Base-by-base conservation (phyloP, 2,329 filamentous ascomycete species). In the Xylaria sp. region DNA sequence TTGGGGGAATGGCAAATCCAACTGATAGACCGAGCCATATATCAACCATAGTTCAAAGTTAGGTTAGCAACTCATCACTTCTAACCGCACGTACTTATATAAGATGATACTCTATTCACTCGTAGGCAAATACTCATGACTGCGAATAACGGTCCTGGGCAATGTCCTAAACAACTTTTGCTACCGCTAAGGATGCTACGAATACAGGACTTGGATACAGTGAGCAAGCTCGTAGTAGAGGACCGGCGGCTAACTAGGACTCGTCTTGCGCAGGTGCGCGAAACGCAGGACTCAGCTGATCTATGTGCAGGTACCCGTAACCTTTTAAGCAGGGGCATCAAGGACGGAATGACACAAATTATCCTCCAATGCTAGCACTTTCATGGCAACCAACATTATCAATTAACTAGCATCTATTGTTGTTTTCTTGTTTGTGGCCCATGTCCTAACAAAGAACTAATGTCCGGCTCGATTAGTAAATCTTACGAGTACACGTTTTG, bases 241-340 rank as follows among this genome's bases (percentile, higher is more conserved):
- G 45, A 27, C 36, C 47, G 27, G 30, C 12, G 27, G 12, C 27
- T 24, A 32, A 57, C 60, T 59, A 58, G 53, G 64, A 64, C 61
- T 60, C 19, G 56, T 65, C 55, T n/a, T 55, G 61, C 64, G 65
- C 68, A 65, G 36, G 12, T 70, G 68, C 68, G 65, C 61, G 36
- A 34, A 68, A 51, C 57, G 61, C 19, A 54, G 55, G 11, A 54
- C 64, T 51, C 45, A 12, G 53, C 17, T 32, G 21, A 47, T 14
- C 47, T 50, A n/a, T 30, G 14, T 57, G 47, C 39, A 61, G 45
- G 27, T 50, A 53, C 63, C 12, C 45, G 14, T 3, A 47, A 47
- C 42, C 19, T 27, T 2, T 51, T 30, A 21, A 27, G 11, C 48
- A 8, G 48, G 21, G 17, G 17, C n/a, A 21, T 50, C 19, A 17